Evolutionary conservation across 176 grass and related monocot species (phyloP).

Genomic region (Themeda triandra): DNA sequence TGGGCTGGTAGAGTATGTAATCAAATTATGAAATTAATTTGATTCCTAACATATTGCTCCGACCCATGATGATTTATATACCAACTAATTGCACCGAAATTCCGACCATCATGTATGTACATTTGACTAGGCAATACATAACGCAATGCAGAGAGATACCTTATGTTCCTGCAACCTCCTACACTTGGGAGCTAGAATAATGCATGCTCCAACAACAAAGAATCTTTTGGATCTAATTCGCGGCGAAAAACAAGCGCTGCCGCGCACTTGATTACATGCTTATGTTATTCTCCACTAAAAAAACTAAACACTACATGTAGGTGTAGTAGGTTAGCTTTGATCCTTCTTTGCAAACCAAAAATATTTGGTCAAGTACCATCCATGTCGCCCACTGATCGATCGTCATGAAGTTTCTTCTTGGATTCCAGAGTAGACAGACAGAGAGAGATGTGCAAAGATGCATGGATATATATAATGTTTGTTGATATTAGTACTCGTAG

Average conservation of each 20-base stretch:
- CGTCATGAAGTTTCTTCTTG: constrained; percentile 42
- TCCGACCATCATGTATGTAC: constrained; percentile 6
- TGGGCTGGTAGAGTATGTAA: background rate
- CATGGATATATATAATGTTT: background rate
- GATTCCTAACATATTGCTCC: constrained; percentile 35
- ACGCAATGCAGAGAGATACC: constrained; percentile 19
- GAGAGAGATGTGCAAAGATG: background rate
- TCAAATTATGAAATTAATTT: constrained; percentile 27
- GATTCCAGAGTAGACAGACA: constrained; percentile 22
- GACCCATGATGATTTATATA: background rate
- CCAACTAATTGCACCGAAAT: constrained; percentile 25
- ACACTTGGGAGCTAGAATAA: constrained; percentile 30
- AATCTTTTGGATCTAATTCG: constrained; percentile 34
- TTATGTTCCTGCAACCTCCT: constrained; percentile 57
- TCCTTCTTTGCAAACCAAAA: background rate
- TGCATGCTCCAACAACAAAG: constrained; percentile 24
- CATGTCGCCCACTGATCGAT: constrained; percentile 23
- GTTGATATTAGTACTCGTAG: background rate
- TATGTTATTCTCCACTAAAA: background rate
- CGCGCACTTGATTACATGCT: background rate
- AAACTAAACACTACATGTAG: background rate
- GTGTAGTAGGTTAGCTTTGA: background rate
- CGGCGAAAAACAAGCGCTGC: constrained; percentile 27
- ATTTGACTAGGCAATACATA: constrained; percentile 26
- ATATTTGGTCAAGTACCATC: constrained; percentile 14